Percentiles rank a stretch among this genome's conserved stretches.
Evolutionary conservation across 495 filamentous ascomycete species (phyloP).

Genomic region (Xylaria longipes): DNA sequence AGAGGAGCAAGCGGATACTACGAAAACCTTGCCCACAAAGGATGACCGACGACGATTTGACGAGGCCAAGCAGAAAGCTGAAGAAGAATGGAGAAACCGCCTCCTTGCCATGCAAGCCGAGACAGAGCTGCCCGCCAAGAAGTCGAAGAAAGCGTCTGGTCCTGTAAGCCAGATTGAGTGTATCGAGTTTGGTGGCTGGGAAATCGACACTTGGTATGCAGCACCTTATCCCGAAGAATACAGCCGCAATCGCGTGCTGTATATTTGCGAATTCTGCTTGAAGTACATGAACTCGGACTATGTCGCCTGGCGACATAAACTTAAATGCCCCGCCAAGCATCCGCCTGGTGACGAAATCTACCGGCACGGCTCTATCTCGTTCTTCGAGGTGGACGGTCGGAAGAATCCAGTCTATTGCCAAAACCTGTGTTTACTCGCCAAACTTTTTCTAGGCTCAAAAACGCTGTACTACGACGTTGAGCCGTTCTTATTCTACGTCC

Average conservation of each 20-base stretch:
- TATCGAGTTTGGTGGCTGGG: slow-evolving; percentile 95
- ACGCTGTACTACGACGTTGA: slow-evolving; percentile 99
- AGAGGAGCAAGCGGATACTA: slow-evolving; percentile 89
- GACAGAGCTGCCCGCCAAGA: slow-evolving; percentile 51
- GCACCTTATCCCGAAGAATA: slow-evolving; percentile 98
- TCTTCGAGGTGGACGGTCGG: slow-evolving; percentile 96
- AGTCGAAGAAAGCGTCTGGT: slow-evolving; percentile 72
- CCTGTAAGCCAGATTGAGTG: slow-evolving; percentile 96
- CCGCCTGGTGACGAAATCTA: slow-evolving; percentile 98
- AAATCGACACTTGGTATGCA: slow-evolving; percentile 99
- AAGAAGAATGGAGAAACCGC: slow-evolving; percentile 82
- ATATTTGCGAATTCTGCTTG: slow-evolving; percentile 98
- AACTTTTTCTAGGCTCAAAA: slow-evolving; percentile 95
- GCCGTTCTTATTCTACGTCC: slow-evolving; percentile 97
- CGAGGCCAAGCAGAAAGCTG: slow-evolving; percentile 82
- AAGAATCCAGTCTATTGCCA: slow-evolving; percentile 98
- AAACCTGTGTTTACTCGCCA: slow-evolving; percentile 93
- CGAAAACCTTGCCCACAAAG: slow-evolving; percentile 80
- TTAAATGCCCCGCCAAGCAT: slow-evolving; percentile 95
- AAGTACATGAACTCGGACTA: slow-evolving; percentile 99
- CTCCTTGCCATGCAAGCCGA: slow-evolving; percentile 56
- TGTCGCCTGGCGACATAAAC: slow-evolving; percentile 95
- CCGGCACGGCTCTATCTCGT: slow-evolving; percentile 88
- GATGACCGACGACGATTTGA: slow-evolving; percentile 86
- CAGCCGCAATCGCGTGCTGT: slow-evolving; percentile 90